A percentile compares a stretch with the other conserved stretches of the same genome.
phyloP scores from a whole-genome alignment of 2,329 filamentous ascomycete species.

The Phaeosphaeriaceae sp. region DNA sequence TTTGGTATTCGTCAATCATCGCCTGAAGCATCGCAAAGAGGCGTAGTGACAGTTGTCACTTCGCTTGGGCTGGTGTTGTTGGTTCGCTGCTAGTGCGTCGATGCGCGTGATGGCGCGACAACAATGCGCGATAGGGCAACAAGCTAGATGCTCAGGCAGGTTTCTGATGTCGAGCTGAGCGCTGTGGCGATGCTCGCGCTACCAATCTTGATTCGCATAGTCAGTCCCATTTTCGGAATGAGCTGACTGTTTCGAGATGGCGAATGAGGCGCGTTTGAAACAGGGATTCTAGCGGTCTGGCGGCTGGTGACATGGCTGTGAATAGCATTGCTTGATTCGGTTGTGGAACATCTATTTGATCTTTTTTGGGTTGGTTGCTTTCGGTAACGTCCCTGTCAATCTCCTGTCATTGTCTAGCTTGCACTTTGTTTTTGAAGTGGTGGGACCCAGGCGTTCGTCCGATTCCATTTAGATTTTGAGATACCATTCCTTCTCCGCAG shows the following conservation, averaged over 20 bases:
- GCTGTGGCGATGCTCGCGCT: neutral
- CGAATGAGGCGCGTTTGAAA: conserved; percentile 13
- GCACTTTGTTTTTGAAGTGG: no score
- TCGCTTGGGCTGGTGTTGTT: conserved; percentile 1
- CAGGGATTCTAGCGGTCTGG: no score
- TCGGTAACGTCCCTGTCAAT: conserved; percentile 9
- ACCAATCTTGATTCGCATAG: neutral
- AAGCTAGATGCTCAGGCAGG: neutral
- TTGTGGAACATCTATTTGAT: no score
- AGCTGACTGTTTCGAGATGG: conserved; percentile 12
- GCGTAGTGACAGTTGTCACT: conserved; percentile 7
- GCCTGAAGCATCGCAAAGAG: neutral
- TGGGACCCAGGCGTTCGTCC: no score
- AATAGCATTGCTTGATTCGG: no score
- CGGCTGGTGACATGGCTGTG: conserved; percentile 4
- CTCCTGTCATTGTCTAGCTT: conserved; percentile 7
- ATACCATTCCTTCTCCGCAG: no score
- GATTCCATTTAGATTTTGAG: no score
- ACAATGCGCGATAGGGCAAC: neutral
- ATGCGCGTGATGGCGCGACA: conserved; percentile 1
- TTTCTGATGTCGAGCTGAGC: conserved; percentile 1
- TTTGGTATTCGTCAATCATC: conserved; percentile 13
- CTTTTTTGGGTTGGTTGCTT: conserved; percentile 13
- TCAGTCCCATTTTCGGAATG: neutral
- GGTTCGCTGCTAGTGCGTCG: neutral